Base-by-base conservation (phyloP, 2,329 filamentous ascomycete species). In the Ophiognomonia clavigignenti-juglandacearum region DNA sequence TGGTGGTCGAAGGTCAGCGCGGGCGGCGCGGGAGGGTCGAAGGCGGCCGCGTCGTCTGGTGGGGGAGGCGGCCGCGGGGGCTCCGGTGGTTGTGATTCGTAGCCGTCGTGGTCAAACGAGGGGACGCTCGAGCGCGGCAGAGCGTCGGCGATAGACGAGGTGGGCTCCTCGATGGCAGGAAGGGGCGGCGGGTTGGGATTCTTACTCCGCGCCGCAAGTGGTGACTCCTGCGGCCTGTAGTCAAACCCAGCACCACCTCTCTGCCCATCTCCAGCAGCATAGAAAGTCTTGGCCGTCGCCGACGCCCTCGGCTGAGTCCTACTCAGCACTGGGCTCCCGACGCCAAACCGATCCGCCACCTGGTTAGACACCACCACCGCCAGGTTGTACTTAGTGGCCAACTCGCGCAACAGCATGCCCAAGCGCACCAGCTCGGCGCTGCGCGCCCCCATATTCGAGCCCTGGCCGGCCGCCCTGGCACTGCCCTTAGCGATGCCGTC, bases 331-430 rank as follows among this genome's bases (percentile, higher is more conserved):
- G 46, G 51, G 39, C 24, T 37, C 14, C 39, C 16, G 27, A 9
- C 32, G 44, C 60, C 54, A 57, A 98, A 95, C 4, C 90, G 84
- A 67, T 98, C 93, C 6, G 88, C 87, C 24, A 98, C 92, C 65
- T 98, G 93, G 62, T 98, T 98, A 5, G 92, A 87, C 3, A 96
- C 86, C 1, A 98, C 90, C 23, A 98, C 76, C 20, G 90, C 91
- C 38, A 96, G 72, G 54, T 85, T 75, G 59, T 95, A 73, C 35
- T 77, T 78, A 31, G 80, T 78, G 1, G 93, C 93, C 2, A 97
- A 70, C 32, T 84, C 77, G 29, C 90, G 81, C 19, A 98, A 73
- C 42, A 88, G 72, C 34, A 83, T 78, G 29, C 92, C 88, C 2
- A 96, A 71, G 24, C 83, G 82, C 14, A 88, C 77, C 43, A 98